These are phyloP conservation scores for Fusarium tjaetaba DNA, from an alignment of 2,329 filamentous ascomycete species.

Conservation along the genomic window DNA sequence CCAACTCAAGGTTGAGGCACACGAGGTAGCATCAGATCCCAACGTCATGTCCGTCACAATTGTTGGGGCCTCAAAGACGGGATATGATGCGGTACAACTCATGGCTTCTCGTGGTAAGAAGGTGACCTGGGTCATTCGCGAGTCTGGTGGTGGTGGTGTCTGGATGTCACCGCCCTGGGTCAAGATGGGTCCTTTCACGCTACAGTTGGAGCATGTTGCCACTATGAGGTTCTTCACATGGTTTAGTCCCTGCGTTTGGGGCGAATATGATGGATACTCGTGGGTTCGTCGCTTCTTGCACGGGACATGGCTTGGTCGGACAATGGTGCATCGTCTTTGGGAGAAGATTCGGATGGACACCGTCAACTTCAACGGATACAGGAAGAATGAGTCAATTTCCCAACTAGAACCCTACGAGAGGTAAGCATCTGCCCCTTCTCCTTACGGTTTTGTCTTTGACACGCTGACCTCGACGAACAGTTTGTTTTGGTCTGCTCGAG, in stretches of 20 bases:
- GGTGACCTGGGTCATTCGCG: neutral
- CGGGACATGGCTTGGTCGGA: neutral
- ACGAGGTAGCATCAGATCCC: neutral
- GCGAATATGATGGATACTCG: neutral
- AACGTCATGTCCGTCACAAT: neutral
- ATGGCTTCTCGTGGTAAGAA: neutral
- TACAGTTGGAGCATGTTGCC: neutral
- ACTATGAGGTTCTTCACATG: neutral
- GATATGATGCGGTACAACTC: neutral
- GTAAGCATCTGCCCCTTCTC: fast-evolving
- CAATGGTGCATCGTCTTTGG: neutral
- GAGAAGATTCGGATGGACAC: neutral
- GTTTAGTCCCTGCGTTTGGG: neutral
- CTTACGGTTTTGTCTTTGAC: fast-evolving
- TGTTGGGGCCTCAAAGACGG: neutral
- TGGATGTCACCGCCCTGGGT: neutral
- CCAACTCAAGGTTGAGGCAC: neutral
- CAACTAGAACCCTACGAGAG: neutral
- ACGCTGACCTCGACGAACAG: fast-evolving
- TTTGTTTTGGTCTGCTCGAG: neutral
- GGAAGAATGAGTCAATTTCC: fast-evolving
- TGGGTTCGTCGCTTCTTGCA: neutral
- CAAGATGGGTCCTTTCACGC: neutral
- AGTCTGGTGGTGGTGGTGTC: neutral
- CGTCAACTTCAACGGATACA: neutral